A percentile compares a stretch with the other conserved stretches of the same genome.
Evolutionary conservation across 345 rosid species (phyloP).

Genomic region (Carallia brachiata): DNA sequence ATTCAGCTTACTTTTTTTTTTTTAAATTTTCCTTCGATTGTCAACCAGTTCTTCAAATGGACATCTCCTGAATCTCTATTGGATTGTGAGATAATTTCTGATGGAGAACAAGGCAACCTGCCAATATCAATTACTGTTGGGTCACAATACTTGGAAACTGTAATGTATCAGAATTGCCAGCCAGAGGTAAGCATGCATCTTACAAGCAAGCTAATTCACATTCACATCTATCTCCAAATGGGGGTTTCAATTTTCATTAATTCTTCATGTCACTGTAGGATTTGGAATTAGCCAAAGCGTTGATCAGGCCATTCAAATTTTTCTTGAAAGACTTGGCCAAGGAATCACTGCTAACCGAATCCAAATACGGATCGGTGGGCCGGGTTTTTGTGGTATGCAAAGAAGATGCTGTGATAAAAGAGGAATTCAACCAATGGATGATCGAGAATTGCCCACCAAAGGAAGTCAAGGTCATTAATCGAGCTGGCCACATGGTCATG

Average conservation of each 20-base stretch:
- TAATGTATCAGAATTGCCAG: constrained; percentile 8
- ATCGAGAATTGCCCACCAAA: constrained; percentile 18
- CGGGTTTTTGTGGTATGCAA: constrained; percentile 28
- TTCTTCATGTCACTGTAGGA: constrained; percentile 21
- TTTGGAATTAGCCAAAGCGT: constrained; percentile 31
- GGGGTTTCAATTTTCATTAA: neutral
- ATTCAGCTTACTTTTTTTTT: neutral
- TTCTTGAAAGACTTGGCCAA: constrained; percentile 25
- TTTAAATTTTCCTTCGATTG: neutral
- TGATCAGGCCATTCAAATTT: constrained; percentile 31
- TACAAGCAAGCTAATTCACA: neutral
- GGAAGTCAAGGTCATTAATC: constrained; percentile 17
- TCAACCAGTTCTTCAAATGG: constrained; percentile 18
- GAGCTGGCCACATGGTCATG: constrained; percentile 36
- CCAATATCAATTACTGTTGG: constrained; percentile 29
- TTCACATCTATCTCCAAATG: neutral
- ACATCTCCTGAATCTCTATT: neutral
- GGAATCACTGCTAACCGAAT: constrained; percentile 27
- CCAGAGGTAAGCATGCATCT: constrained; percentile 20
- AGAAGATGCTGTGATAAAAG: constrained; percentile 30
- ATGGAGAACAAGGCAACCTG: constrained; percentile 10
- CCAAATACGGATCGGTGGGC: constrained; percentile 23
- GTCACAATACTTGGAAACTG: constrained; percentile 4
- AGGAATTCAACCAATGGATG: constrained; percentile 32
- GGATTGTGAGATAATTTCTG: constrained; percentile 18